These are phyloP conservation scores for Westerdykella sp. DNA, from an alignment of 2,329 filamentous ascomycete genomes.

Conservation along the genomic window DNA sequence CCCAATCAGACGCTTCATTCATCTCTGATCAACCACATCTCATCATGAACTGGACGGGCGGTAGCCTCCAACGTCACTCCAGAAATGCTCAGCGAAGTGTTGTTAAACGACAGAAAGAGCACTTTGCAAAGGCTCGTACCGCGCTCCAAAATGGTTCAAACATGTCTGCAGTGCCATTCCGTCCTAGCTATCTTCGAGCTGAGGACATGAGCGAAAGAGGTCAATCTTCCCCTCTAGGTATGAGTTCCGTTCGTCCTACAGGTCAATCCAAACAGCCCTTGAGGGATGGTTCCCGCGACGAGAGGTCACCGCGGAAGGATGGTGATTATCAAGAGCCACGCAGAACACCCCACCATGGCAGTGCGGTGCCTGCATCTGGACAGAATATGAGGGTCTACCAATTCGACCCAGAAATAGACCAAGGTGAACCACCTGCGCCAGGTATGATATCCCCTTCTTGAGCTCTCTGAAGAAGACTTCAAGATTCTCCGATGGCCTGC, in stretches of 20 bases:
- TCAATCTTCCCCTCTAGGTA: conserved; percentile 5
- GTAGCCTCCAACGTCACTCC: conserved; percentile 35
- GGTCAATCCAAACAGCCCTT: conserved; percentile 4
- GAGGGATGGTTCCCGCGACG: no score
- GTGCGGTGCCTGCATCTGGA: no score
- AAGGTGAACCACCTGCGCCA: no score
- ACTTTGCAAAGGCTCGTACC: conserved; percentile 41
- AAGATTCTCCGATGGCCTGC: no score
- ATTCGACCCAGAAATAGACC: no score
- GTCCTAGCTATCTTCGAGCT: conserved; percentile 18
- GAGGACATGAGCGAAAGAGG: conserved; percentile 5
- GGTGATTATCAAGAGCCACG: no score
- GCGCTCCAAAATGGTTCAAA: conserved; percentile 20
- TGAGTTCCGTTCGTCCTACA: conserved; percentile 9
- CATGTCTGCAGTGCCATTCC: conserved; percentile 14
- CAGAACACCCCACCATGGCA: no score
- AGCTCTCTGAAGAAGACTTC: no score
- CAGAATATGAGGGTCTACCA: no score
- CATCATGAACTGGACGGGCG: conserved; percentile 48
- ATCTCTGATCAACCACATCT: background rate
- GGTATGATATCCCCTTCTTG: no score
- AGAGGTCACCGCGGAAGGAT: no score
- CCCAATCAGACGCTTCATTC: background rate
- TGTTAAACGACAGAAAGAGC: conserved; percentile 40
- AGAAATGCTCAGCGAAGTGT: conserved; percentile 33